These are phyloP conservation scores for Alternaria arborescens DNA, from an alignment of 2,329 filamentous ascomycete species.

Conservation along the genomic window DNA sequence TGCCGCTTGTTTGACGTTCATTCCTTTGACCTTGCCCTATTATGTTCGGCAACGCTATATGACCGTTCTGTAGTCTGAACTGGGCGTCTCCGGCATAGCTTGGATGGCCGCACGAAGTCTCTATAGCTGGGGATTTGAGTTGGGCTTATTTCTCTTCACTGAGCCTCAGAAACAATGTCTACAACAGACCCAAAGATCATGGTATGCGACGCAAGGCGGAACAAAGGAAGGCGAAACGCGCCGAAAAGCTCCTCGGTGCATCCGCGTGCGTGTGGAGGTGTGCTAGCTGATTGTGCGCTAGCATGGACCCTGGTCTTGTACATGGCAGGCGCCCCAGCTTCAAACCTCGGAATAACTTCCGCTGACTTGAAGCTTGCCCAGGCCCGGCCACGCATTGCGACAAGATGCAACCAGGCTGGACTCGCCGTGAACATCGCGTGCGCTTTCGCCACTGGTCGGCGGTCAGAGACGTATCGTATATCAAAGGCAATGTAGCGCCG, in stretches of 20 bases:
- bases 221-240: background rate
- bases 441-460: too few relatives aligned
- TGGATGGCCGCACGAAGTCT: background rate
- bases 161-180: background rate
- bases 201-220: background rate
- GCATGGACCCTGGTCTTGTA: slow-evolving; percentile 6
- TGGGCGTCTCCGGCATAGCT: slow-evolving; percentile 5
- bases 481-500: background rate
- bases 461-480: too few relatives aligned
- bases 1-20: slow-evolving; percentile 58
- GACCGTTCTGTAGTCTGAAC: background rate
- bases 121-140: background rate
- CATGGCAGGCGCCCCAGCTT: slow-evolving; percentile 1
- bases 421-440: too few relatives aligned
- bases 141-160: background rate
- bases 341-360: background rate
- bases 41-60: background rate
- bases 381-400: background rate
- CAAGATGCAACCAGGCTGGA: background rate
- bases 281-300: slow-evolving; percentile 11
- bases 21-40: slow-evolving; percentile 9
- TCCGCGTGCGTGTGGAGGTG: slow-evolving; percentile 2
- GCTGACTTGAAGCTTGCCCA: background rate
- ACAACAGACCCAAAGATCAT: background rate
- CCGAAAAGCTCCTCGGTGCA: slow-evolving; percentile 2